Percentiles rank a stretch among this genome's conserved stretches.
These are phyloP conservation scores for Panicum miliaceum DNA, from an alignment of 176 grass and related monocot genomes.

Conservation along the genomic window DNA sequence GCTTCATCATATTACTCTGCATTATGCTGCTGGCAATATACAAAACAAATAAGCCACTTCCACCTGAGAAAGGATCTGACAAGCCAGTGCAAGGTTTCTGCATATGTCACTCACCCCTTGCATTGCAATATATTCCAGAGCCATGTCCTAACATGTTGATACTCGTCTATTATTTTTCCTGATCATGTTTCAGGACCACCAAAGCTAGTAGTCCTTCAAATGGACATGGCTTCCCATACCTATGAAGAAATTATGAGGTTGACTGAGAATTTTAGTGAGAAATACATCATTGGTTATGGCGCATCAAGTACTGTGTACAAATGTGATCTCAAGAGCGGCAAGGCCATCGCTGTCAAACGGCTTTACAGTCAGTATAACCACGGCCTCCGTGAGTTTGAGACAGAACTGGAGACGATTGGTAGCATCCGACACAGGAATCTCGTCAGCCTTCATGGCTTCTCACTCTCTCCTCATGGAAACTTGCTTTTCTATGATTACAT, in stretches of 20 bases:
- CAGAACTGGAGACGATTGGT: constrained; percentile 84
- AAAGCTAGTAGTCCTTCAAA: constrained; percentile 91
- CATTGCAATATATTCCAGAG: background rate
- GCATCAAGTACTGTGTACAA: constrained; percentile 96
- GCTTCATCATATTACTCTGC: constrained; percentile 74
- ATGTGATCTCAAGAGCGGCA: constrained; percentile 81
- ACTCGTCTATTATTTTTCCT: constrained; percentile 32
- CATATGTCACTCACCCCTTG: constrained; percentile 21
- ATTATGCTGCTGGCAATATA: constrained; percentile 77
- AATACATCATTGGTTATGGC: constrained; percentile 96
- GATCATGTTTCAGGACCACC: constrained; percentile 67
- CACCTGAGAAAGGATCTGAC: constrained; percentile 67
- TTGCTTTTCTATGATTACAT: constrained; percentile 99
- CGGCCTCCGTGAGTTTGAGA: constrained; percentile 82
- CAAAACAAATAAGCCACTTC: constrained; percentile 78
- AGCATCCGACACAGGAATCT: constrained; percentile 93
- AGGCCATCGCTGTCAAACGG: constrained; percentile 88
- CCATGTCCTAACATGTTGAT: background rate
- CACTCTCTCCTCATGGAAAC: constrained; percentile 89
- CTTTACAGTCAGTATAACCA: constrained; percentile 94
- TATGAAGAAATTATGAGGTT: constrained; percentile 97
- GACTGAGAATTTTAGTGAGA: constrained; percentile 93
- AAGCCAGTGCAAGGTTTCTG: constrained; percentile 66
- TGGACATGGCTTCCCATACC: constrained; percentile 96
- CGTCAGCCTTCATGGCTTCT: constrained; percentile 92